Evolutionary conservation across 2,329 filamentous ascomycete genomes (phyloP), one percentile per base, ranked within the genome.

Genomic region (Trichoderma guizhouense): DNA sequence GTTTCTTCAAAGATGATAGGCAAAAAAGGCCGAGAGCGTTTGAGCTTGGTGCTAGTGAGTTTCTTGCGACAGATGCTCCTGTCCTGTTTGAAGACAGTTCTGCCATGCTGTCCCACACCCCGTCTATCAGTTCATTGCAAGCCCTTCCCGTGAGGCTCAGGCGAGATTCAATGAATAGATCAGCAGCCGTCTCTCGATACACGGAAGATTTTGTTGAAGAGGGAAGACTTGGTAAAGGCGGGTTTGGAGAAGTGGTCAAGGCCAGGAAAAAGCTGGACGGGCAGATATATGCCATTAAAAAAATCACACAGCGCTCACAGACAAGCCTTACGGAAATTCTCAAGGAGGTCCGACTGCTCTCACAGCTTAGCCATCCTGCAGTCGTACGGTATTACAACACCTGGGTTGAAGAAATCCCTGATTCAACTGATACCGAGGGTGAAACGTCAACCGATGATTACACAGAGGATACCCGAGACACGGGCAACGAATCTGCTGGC

Each of bases 201-300:
- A 88, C 88, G 12, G 92, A 92, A 77, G 96, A 98, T 76, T 99
- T 97, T 81, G 91, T 95, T 21, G 95, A 98, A 81, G 91, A 96
- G 78, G 94, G 93, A 15, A 89, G 93, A 5, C 86, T 99, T 14
- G 96, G 96, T 3, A 97, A 95, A 79, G 96, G 96, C 57, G 96
- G 95, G 0, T 99, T 97, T 82, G 96, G 96, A 6, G 94, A 98
- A 82, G 96, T 99, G 26, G 94, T 98, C 70, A 97, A 97, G 80
- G 95, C 95, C 3, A 89, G 95, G 36, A 97, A 97, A 81, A 97
- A 96, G 82, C 89, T 98, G 5, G 96, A 98, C 79, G 93, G 93
- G 0, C 93, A 95, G 72, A 91, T 97, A 57, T 99, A 98, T 81
- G 96, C 96, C 21, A 93, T 99, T 79, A 99, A 99, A 81, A 98